Evolutionary conservation across 1,284 basidiomycete species (phyloP).

Genomic region (Trichosporon faecale): DNA sequence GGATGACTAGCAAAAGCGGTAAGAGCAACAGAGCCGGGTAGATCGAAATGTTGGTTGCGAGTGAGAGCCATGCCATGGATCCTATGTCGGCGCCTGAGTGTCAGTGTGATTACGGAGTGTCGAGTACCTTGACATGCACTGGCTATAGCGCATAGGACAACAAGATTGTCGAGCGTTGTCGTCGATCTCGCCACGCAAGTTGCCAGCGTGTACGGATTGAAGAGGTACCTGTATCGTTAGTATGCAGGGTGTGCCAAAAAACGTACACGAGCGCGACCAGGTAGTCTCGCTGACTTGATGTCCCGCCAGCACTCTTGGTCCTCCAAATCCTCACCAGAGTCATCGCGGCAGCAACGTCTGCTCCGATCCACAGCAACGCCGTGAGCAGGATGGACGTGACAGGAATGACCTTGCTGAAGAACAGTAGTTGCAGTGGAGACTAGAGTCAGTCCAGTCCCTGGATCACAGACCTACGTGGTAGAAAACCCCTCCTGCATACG

Average conservation of each 20-base stretch:
- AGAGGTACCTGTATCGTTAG: constrained; percentile 63
- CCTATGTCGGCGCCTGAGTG: constrained; percentile 58
- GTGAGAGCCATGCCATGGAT: constrained; percentile 64
- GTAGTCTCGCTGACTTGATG: not conserved
- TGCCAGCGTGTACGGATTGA: constrained; percentile 82
- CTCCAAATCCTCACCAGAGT: constrained; percentile 52
- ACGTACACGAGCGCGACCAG: constrained; percentile 62
- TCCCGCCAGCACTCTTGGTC: not conserved
- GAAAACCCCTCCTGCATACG: constrained; percentile 79
- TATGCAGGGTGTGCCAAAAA: not conserved
- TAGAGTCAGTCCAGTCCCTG: constrained; percentile 40
- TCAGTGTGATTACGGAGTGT: not conserved
- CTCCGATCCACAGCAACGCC: constrained; percentile 66
- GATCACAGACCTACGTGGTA: constrained; percentile 64
- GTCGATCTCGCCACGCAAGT: constrained; percentile 77
- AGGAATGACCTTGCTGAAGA: constrained; percentile 67
- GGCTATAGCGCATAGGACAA: constrained; percentile 66
- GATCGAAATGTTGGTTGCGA: constrained; percentile 67
- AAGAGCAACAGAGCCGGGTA: constrained; percentile 67
- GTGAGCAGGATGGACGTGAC: constrained; percentile 55
- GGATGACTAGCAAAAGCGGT: constrained; percentile 59
- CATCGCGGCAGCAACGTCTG: constrained; percentile 66
- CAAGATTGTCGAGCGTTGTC: constrained; percentile 70
- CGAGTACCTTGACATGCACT: constrained; percentile 65
- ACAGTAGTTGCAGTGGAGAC: constrained; percentile 76